A percentile compares a stretch with the other conserved stretches of the same genome.
Evolutionary conservation across 2,329 filamentous ascomycete genomes (phyloP).

Genomic region (Tetracladium maxilliforme): DNA sequence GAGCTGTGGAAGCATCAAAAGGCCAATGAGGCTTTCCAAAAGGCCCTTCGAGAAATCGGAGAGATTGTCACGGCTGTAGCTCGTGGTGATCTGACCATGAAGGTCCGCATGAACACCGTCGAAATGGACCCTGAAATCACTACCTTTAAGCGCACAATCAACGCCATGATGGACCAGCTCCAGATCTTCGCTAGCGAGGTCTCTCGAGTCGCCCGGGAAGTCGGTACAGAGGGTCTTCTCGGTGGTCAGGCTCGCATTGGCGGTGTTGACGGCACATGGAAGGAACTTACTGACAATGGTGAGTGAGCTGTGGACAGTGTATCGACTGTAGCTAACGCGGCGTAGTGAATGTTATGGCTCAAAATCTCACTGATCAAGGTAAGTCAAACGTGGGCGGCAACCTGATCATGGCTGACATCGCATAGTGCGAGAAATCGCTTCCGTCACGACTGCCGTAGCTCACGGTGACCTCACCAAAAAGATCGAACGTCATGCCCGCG

Average conservation of each 20-base stretch:
- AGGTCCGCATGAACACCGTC: constrained; percentile 86
- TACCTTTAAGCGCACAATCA: constrained; percentile 95
- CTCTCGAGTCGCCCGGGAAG: constrained; percentile 83
- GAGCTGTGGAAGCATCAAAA: constrained; percentile 96
- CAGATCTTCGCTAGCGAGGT: constrained; percentile 96
- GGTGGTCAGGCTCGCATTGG: constrained; percentile 89
- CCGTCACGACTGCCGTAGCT: constrained; percentile 70
- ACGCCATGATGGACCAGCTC: constrained; percentile 97
- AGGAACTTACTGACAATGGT: constrained; percentile 84
- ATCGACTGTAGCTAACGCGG: constrained; percentile 1
- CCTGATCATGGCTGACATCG: no score
- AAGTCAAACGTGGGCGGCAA: no score
- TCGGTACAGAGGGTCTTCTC: constrained; percentile 88
- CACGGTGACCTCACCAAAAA: constrained; percentile 75
- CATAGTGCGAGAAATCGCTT: constrained; percentile 77
- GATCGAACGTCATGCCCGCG: constrained; percentile 66
- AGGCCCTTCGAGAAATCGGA: constrained; percentile 89
- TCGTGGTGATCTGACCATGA: constrained; percentile 89
- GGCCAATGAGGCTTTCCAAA: constrained; percentile 97
- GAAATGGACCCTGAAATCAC: constrained; percentile 98
- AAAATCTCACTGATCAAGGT: constrained; percentile 70
- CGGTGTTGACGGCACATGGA: constrained; percentile 93
- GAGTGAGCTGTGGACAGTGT: constrained; percentile 9
- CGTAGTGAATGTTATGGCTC: constrained; percentile 68
- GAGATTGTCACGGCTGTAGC: constrained; percentile 95